Conservation (phyloP, 1,139 yeast genomes). For the Diutina scorzettiae region DNA sequence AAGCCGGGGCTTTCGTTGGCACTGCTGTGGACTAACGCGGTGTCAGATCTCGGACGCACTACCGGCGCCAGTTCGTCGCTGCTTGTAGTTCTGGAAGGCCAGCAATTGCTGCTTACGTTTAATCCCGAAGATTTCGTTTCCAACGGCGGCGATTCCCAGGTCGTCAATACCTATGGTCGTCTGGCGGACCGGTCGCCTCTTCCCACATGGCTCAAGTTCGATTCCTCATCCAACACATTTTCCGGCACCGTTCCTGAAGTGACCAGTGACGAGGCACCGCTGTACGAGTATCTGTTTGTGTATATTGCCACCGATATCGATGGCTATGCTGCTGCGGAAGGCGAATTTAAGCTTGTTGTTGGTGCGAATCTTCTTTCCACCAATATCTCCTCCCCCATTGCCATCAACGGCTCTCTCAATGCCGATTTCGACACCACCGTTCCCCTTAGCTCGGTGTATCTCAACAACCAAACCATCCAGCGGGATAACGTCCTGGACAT, state of each 20-base stretch:
- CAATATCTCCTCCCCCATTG: constrained; percentile 34
- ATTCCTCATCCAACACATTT: constrained; percentile 51
- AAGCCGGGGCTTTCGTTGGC: constrained; percentile 38
- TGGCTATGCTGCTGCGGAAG: constrained; percentile 66
- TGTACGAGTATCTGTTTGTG: constrained; percentile 57
- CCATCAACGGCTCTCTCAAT: constrained; percentile 57
- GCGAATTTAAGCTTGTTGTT: constrained; percentile 58
- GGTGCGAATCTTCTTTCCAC: constrained; percentile 86
- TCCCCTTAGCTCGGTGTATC: constrained; percentile 45
- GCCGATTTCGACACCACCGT: constrained; percentile 41
- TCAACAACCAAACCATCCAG: constrained; percentile 45
- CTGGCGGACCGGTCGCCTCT: constrained; percentile 73
- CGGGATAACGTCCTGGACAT: constrained; percentile 44
- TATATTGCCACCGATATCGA: constrained; percentile 69
- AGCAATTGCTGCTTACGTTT: constrained; percentile 51
- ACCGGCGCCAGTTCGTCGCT: background rate
- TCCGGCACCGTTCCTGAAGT: constrained; percentile 83
- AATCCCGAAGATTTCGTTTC: constrained; percentile 42
- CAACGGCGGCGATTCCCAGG: constrained; percentile 31
- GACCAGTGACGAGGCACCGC: constrained; percentile 80
- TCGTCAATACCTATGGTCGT: constrained; percentile 73
- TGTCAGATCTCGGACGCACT: background rate
- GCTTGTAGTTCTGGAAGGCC: constrained; percentile 61
- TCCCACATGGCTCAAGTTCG: constrained; percentile 80
- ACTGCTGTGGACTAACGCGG: constrained; percentile 10